Evolutionary conservation across 192 early-diverging fungal species (phyloP), one percentile per base, ranked within the genome.

Genomic region (Entomortierella beljakovae): DNA sequence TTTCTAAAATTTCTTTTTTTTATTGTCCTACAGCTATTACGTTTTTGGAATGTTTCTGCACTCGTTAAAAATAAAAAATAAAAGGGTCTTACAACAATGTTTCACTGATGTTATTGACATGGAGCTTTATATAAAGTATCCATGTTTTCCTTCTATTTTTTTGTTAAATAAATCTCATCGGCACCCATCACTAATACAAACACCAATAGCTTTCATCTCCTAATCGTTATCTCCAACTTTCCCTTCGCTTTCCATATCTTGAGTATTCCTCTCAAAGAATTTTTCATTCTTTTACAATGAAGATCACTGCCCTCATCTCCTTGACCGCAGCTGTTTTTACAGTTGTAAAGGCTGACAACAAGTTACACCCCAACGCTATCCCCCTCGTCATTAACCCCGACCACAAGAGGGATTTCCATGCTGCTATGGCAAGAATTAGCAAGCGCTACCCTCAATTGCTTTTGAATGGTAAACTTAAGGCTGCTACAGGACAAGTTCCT

Each of bases 381-480:
- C 64, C 64, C 38, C 38, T 67, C 13, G 8, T 34, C 28, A 13
- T 29, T 6, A 67, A 57, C 20, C 54, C 53, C 1, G 7, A 48
- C 64, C 64, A 67, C 64, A 67, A 56, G 54, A 25, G 54, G 5
- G 28, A 67, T 42, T 67, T 67, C 32, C 33, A 33, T 13, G 64
- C 64, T 8, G 53, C 64, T 31, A 57, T 67, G 35, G 53, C 64
- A 13, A 67, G 57, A 7, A 11, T 57, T 4, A 6, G 25, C 3
- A 16, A 18, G 31, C 52, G 64, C 6, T 67, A 67, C 33, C 53
- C 64, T 3, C 40, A 55, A 15, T 25, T 67, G 0, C 23, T 57
- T 11, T 32, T 46, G 57, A 6, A 1, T 20, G 2, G 1, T 16
- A 4, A 26, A 6, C 25, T 53, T 26, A 25, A 25, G 25, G 28